Evolutionary conservation across 1,284 basidiomycete genomes (phyloP).

Genomic region (Takashimella koratensis): DNA sequence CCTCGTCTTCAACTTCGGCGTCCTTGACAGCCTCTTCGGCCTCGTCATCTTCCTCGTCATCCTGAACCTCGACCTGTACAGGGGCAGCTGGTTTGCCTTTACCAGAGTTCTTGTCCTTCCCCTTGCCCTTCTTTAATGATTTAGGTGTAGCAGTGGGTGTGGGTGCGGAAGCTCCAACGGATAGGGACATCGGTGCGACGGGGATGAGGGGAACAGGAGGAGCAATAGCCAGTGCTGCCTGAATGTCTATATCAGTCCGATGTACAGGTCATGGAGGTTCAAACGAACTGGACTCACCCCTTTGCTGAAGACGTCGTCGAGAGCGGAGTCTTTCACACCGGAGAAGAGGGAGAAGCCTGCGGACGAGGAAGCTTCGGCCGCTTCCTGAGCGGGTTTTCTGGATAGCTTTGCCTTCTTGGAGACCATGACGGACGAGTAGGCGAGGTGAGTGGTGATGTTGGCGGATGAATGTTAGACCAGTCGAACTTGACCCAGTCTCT

Average conservation of each 20-base stretch:
- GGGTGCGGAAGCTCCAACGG: neutral
- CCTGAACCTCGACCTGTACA: neutral
- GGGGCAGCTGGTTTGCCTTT: neutral
- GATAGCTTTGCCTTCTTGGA: too few species aligned
- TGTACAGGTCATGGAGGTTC: neutral
- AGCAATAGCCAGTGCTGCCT: neutral
- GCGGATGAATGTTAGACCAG: too few species aligned
- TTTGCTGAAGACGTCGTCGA: neutral
- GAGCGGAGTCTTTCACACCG: neutral
- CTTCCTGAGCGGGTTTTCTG: too few species aligned
- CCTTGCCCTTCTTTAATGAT: neutral
- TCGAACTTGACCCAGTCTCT: too few species aligned
- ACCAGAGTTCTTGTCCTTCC: neutral
- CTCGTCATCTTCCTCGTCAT: constrained; percentile 10
- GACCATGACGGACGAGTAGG: too few species aligned
- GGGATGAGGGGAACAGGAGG: too few species aligned
- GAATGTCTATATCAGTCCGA: too few species aligned
- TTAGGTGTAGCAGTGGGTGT: neutral
- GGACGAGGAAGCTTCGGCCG: too few species aligned
- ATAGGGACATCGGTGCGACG: too few species aligned
- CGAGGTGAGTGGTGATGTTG: too few species aligned
- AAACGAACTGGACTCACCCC: neutral
- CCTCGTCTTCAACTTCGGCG: constrained; percentile 2
- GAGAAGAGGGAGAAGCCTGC: neutral
- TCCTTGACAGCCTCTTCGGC: constrained; percentile 7